Evolutionary conservation across 1,139 yeast genomes (phyloP).

Genomic region (Lodderomyces elongisporus): DNA sequence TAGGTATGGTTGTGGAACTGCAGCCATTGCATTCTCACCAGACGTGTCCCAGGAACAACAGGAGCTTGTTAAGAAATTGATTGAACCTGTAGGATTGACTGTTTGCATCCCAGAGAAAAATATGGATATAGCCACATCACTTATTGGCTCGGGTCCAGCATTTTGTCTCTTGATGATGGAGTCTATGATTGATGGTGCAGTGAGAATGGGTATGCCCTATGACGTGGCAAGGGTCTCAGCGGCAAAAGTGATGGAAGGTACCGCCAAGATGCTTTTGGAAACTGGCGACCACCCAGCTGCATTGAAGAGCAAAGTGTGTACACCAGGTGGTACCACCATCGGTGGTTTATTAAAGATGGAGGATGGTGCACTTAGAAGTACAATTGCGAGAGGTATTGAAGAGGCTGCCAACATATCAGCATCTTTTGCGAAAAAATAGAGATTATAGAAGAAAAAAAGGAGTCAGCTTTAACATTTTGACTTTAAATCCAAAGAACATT

Average conservation of each 20-base stretch:
- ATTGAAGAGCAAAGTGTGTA: slow-evolving; percentile 82
- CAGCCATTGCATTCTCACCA: slow-evolving; percentile 70
- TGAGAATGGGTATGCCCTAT: slow-evolving; percentile 89
- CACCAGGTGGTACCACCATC: slow-evolving; percentile 98
- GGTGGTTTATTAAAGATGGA: slow-evolving; percentile 93
- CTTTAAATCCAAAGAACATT: too few relatives aligned
- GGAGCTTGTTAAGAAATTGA: slow-evolving; percentile 51
- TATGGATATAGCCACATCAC: slow-evolving; percentile 94
- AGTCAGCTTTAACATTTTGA: background rate
- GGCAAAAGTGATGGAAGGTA: slow-evolving; percentile 93
- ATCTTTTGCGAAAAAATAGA: slow-evolving; percentile 63
- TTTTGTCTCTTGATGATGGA: slow-evolving; percentile 87
- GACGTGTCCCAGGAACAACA: slow-evolving; percentile 45
- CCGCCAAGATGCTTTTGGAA: slow-evolving; percentile 85
- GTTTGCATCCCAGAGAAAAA: slow-evolving; percentile 79
- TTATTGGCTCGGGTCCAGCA: slow-evolving; percentile 97
- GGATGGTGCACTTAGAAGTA: slow-evolving; percentile 83
- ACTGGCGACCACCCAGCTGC: slow-evolving; percentile 92
- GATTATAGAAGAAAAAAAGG: background rate
- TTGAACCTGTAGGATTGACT: slow-evolving; percentile 64
- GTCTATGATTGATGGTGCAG: slow-evolving; percentile 90
- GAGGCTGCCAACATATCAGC: slow-evolving; percentile 87
- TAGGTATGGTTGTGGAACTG: slow-evolving; percentile 87
- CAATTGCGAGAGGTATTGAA: slow-evolving; percentile 82
- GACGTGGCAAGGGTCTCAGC: slow-evolving; percentile 83